These are phyloP conservation scores for Ochromonas danica DNA, from an alignment of 108 stramenopile genomes.

Conservation along the genomic window DNA sequence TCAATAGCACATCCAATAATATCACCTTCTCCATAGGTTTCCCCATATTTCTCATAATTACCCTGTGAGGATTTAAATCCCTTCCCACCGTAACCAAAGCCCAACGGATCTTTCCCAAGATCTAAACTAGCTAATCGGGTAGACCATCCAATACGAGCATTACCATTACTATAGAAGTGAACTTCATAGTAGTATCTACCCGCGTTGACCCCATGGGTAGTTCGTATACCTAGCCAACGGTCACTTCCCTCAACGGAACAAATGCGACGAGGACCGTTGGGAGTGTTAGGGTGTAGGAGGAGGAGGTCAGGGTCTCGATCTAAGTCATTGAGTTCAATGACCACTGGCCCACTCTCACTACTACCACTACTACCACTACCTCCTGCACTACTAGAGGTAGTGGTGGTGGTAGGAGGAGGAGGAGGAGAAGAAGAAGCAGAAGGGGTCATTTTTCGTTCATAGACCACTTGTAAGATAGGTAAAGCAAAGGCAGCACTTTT, in stretches of 20 bases:
- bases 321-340: neutral
- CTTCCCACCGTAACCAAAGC: slow-evolving; percentile 61
- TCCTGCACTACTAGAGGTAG: neutral
- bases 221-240: slow-evolving; percentile 40
- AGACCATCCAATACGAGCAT: slow-evolving; percentile 44
- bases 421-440: neutral
- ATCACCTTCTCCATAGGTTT: slow-evolving; percentile 51
- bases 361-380: neutral
- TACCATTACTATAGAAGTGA: slow-evolving; percentile 34
- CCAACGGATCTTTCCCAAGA: slow-evolving; percentile 49
- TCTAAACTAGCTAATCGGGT: slow-evolving; percentile 31
- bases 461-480: slow-evolving; percentile 52
- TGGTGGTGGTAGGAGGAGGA: no score
- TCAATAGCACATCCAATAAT: slow-evolving; percentile 53
- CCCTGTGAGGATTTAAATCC: slow-evolving; percentile 51
- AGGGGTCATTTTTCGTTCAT: slow-evolving; percentile 38
- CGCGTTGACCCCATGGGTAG: slow-evolving; percentile 24
- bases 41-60: slow-evolving; percentile 55
- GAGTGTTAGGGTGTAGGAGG: neutral
- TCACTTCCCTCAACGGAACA: neutral
- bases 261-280: neutral
- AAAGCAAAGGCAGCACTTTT: slow-evolving; percentile 64
- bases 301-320: neutral
- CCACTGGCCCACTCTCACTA: neutral
- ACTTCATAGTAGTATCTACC: slow-evolving; percentile 41